Evolutionary conservation across 225 moss, liverwort and hornwort species (phyloP), one percentile per base, ranked within the genome.

Genomic region (Neckera pumila): DNA sequence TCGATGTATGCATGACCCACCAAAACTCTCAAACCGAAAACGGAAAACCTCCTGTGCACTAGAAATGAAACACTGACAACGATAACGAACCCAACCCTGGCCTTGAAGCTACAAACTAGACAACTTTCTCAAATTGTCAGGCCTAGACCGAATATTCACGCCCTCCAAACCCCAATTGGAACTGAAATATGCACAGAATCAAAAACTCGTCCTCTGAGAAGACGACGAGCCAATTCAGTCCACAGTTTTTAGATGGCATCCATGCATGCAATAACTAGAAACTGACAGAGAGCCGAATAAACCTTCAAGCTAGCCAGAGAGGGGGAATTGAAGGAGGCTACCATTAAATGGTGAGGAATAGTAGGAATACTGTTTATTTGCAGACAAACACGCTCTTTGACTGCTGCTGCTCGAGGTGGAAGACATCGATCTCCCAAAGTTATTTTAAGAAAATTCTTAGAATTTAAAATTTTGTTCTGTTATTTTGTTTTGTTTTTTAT

Each of bases 341-440:
- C 22, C 45, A 81, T 34, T 63, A 45, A 81, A 81, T 62, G 81
- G 40, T 40, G 70, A 70, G 62, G 21, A 36, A 69, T 74, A 47
- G 54, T 74, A 47, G 54, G 67, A 67, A 67, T 67, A n/a, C n/a
- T 79, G 18, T 54, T 54, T 11, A 28, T 85, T 88, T 90, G 64
- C 76, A 85, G 67, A 60, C 76, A 74, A 30, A 58, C 85, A 85
- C 87, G 56, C 74, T 87, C 80, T 87, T 90, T 84, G 90, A 87
- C 87, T 87, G 87, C 20, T 63, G 85, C 21, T 62, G 53, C 72
- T 20, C 22, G 81, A 81, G 70, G 77, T 87, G 90, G 87, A 49
- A 83, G 33, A 57, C 33, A 43, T 70, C 5, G 75, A 27, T 47
- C 49, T 47, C 60, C 34, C 81, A 43, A 80, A 59, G 60, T 19